Percentiles rank a stretch among this genome's conserved stretches.
These are phyloP conservation scores for Pistacia vera DNA, from an alignment of 345 rosid genomes.

Conservation along the genomic window DNA sequence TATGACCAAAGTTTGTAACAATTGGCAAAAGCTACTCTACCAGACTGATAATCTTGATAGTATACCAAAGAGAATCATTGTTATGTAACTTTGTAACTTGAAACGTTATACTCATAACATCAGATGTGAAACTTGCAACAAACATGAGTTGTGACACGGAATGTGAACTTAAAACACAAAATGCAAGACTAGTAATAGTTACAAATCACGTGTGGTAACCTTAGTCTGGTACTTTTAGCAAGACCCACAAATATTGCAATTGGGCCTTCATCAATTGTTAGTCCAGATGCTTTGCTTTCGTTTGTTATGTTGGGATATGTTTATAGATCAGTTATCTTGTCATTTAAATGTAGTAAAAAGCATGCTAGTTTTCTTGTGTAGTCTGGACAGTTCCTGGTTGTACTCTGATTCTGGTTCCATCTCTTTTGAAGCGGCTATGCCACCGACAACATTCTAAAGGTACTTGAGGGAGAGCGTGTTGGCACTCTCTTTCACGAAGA, in stretches of 20 bases:
- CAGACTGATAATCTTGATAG: not conserved
- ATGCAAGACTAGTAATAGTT: not conserved
- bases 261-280: not conserved
- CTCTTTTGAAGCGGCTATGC: conserved; percentile 47
- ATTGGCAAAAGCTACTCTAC: not conserved
- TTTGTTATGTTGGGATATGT: not conserved
- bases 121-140: not conserved
- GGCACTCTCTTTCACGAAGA: conserved; percentile 61
- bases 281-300: not conserved
- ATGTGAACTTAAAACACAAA: not conserved
- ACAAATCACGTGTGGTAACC: not conserved
- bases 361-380: not conserved
- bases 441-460: conserved; percentile 46
- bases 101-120: not conserved
- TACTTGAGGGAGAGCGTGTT: conserved; percentile 47
- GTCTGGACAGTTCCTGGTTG: not conserved
- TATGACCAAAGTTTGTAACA: conserved; percentile 20
- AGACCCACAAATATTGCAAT: not conserved
- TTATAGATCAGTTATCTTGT: not conserved
- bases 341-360: conserved; percentile 6
- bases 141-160: not conserved
- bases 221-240: not conserved
- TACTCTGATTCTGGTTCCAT: conserved; percentile 9
- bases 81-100: not conserved
- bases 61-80: not conserved